A percentile compares a stretch with the other conserved stretches of the same genome.
These are phyloP conservation scores for Scheffersomyces titani DNA, from an alignment of 1,139 yeast genomes.

Conservation along the genomic window DNA sequence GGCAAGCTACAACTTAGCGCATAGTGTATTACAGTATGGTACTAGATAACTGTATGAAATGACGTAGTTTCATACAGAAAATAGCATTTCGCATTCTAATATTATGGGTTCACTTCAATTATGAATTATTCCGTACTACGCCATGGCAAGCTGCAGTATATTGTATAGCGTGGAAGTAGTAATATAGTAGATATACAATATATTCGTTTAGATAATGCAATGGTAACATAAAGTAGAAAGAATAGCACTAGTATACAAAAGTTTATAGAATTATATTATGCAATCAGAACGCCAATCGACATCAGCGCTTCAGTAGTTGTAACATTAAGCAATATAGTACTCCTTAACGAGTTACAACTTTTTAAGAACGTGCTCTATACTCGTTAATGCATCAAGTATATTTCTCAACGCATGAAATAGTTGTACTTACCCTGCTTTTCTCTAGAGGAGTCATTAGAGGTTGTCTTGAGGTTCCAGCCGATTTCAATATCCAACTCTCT, in stretches of 20 bases:
- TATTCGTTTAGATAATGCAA: not conserved
- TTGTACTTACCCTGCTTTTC: constrained; percentile 57
- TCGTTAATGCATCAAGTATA: not conserved
- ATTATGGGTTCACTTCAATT: too few species aligned
- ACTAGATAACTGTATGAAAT: too few species aligned
- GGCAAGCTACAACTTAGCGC: too few species aligned
- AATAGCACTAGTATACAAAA: not conserved
- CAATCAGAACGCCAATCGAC: not conserved
- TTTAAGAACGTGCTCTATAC: too few species aligned
- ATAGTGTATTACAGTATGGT: too few species aligned
- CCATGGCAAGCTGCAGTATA: too few species aligned
- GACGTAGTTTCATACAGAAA: too few species aligned
- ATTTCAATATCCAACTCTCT: constrained; percentile 80
- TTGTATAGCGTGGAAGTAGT: too few species aligned
- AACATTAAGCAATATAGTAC: not conserved
- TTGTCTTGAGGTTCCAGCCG: constrained; percentile 58
- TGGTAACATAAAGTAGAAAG: not conserved
- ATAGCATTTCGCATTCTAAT: too few species aligned
- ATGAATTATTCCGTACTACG: too few species aligned
- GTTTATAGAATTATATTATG: not conserved
- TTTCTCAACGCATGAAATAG: constrained; percentile 60
- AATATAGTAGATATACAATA: not conserved
- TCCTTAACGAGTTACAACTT: not conserved
- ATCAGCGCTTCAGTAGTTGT: not conserved
- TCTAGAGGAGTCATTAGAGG: constrained; percentile 54